Percentiles rank a stretch among this genome's conserved stretches.
Evolutionary conservation across 2,329 filamentous ascomycete genomes (phyloP).

Genomic region (Massarina eburnea): DNA sequence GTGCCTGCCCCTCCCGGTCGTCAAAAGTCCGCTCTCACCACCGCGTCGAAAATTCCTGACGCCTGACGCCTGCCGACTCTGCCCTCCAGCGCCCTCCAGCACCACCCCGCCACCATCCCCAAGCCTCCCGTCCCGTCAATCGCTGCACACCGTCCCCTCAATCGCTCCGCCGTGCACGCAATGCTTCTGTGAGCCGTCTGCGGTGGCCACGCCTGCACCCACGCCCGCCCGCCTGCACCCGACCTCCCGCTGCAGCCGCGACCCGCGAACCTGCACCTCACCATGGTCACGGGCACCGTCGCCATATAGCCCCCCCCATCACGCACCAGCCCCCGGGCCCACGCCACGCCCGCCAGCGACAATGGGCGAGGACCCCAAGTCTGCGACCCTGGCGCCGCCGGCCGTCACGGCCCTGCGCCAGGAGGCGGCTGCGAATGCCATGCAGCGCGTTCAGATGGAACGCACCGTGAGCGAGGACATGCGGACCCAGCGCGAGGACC

Average conservation of each 20-base stretch:
- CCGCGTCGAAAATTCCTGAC: neutral
- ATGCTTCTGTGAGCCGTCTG: conserved; percentile 28
- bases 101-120: neutral
- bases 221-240: conserved; percentile 7
- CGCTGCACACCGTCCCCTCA: conserved; percentile 11
- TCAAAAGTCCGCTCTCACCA: neutral
- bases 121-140: conserved; percentile 7
- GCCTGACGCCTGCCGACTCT: neutral
- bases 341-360: conserved; percentile 11
- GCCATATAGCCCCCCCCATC: conserved; percentile 33
- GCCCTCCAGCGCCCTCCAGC: conserved; percentile 4
- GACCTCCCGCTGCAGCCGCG: conserved; percentile 19
- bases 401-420: conserved; percentile 48
- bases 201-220: conserved; percentile 15
- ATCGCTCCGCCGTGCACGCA: conserved; percentile 25
- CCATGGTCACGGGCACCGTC: conserved; percentile 36
- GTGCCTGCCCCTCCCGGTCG: neutral
- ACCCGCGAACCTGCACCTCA: conserved; percentile 15
- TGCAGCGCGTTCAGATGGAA: conserved; percentile 51
- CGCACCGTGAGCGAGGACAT: conserved; percentile 82
- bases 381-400: conserved; percentile 44
- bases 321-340: conserved; percentile 32
- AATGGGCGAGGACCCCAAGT: conserved; percentile 35
- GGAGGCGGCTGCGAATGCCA: conserved; percentile 34
- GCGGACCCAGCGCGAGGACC: conserved; percentile 86